Conservation (phyloP, 495 filamentous ascomycete species). For the Penicillium atrosanguineum region DNA sequence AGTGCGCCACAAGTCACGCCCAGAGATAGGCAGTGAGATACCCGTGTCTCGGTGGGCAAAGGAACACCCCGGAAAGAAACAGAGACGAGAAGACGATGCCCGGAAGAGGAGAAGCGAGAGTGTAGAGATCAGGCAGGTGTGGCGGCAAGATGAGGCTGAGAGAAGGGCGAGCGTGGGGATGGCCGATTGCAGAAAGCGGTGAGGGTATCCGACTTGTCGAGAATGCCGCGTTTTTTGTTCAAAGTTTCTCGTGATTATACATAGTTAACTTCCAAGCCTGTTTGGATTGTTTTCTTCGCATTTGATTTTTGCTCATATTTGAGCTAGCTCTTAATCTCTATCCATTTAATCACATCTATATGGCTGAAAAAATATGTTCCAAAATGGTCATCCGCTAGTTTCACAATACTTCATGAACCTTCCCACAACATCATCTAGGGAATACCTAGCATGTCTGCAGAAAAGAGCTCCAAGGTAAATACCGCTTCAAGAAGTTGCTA, state of each 20-base stretch:
- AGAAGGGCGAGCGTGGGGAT: slow-evolving; percentile 29
- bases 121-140: slow-evolving; percentile 14
- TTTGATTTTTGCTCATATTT: background rate
- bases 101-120: slow-evolving; percentile 3
- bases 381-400: background rate
- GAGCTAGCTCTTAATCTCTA: background rate
- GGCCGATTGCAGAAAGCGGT: slow-evolving; percentile 35
- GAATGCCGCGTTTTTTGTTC: background rate
- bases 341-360: background rate
- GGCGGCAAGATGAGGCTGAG: slow-evolving; percentile 33
- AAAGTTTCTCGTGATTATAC: too few relatives aligned
- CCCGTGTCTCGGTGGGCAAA: background rate
- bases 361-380: background rate
- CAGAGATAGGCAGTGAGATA: slow-evolving; percentile 3
- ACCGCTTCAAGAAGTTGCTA: background rate
- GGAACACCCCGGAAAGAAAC: background rate
- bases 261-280: too few relatives aligned
- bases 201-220: slow-evolving; percentile 7
- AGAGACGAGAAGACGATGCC: background rate
- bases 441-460: background rate
- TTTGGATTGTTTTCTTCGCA: too few relatives aligned
- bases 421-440: background rate
- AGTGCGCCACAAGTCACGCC: slow-evolving; percentile 23
- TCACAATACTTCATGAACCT: background rate
- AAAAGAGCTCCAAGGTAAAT: background rate